phyloP scores from a whole-genome alignment of 2,329 filamentous ascomycete genomes.

The Hypoxylon sp. region DNA sequence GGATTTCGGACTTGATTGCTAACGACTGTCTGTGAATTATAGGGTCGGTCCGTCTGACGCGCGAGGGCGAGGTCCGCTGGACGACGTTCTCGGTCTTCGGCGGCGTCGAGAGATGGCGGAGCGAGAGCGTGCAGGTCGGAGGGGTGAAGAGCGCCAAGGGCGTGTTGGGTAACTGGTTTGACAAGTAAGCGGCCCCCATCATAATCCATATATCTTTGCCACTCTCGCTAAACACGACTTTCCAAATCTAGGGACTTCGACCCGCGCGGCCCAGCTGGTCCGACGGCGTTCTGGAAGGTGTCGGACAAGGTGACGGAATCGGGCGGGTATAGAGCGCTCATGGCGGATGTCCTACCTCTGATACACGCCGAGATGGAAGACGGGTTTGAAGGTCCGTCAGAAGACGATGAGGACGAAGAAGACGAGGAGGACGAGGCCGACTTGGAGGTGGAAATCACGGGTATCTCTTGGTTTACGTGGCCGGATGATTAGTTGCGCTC shows the following conservation, averaged over 20 bases:
- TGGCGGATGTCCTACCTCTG: slow-evolving; percentile 45
- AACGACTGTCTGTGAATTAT: slow-evolving; percentile 26
- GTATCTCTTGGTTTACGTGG: slow-evolving; percentile 40
- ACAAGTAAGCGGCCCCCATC: slow-evolving; percentile 63
- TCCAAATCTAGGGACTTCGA: slow-evolving; percentile 67
- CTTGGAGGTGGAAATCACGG: slow-evolving; percentile 43
- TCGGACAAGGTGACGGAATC: slow-evolving; percentile 58
- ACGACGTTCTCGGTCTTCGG: slow-evolving; percentile 73
- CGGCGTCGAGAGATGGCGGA: slow-evolving; percentile 79
- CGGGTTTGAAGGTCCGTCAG: slow-evolving; percentile 39
- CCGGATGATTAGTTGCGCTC: slow-evolving; percentile 28
- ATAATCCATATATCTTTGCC: not conserved
- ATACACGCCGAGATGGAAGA: slow-evolving; percentile 36
- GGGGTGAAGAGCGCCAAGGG: slow-evolving; percentile 73
- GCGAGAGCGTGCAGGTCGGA: slow-evolving; percentile 80
- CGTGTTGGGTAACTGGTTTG: slow-evolving; percentile 82
- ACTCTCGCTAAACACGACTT: not conserved
- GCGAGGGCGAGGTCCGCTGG: slow-evolving; percentile 79
- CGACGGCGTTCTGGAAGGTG: slow-evolving; percentile 83
- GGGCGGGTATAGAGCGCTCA: slow-evolving; percentile 49
- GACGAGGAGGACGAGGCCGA: slow-evolving; percentile 46
- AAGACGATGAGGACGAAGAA: slow-evolving; percentile 26
- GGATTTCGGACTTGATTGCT: slow-evolving; percentile 24
- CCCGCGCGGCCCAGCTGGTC: slow-evolving; percentile 75
- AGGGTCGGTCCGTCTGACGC: slow-evolving; percentile 74